Evolutionary conservation across 768 basidiomycete genomes (phyloP).

Genomic region (Boletus rubropictus): DNA sequence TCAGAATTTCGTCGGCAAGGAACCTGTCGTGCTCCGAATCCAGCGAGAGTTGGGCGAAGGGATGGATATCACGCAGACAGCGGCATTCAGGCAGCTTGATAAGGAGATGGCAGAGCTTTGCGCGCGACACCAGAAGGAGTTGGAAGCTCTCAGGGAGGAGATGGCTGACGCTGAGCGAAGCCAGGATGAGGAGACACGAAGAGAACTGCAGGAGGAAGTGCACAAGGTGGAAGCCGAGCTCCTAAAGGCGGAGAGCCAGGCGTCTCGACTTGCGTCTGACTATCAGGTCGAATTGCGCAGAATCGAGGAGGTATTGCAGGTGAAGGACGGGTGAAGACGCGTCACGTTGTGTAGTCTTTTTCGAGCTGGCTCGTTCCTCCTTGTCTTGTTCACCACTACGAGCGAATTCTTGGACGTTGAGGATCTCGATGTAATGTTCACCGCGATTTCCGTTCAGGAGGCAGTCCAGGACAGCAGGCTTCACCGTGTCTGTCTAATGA

Average conservation of each 20-base stretch:
- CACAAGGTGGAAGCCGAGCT: constrained; percentile 29
- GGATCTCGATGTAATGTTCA: constrained; percentile 14
- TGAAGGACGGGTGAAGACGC: constrained; percentile 25
- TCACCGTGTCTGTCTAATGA: constrained; percentile 22
- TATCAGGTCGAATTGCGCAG: constrained; percentile 32
- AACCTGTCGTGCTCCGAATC: constrained; percentile 43
- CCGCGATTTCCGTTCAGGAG: constrained; percentile 15
- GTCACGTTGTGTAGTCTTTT: constrained; percentile 22
- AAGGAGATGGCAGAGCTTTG: constrained; percentile 44
- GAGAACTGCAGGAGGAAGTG: constrained; percentile 40
- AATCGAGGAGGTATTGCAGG: constrained; percentile 29
- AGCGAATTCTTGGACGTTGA: constrained; percentile 2
- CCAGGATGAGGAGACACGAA: constrained; percentile 43
- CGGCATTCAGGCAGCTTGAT: constrained; percentile 48
- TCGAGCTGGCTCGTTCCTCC: constrained; percentile 20
- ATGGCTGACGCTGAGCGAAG: constrained; percentile 40
- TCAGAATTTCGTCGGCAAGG: constrained; percentile 35
- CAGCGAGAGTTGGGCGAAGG: constrained; percentile 49
- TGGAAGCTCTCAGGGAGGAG: constrained; percentile 42
- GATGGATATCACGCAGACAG: constrained; percentile 47
- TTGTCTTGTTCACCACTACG: constrained; percentile 4
- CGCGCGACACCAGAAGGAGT: constrained; percentile 41
- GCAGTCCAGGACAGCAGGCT: constrained; percentile 15
- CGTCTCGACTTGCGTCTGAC: constrained; percentile 29
- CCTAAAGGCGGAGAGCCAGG: constrained; percentile 25